Conservation (phyloP, 73 alveolate species). For the Paramecium sonneborni region DNA sequence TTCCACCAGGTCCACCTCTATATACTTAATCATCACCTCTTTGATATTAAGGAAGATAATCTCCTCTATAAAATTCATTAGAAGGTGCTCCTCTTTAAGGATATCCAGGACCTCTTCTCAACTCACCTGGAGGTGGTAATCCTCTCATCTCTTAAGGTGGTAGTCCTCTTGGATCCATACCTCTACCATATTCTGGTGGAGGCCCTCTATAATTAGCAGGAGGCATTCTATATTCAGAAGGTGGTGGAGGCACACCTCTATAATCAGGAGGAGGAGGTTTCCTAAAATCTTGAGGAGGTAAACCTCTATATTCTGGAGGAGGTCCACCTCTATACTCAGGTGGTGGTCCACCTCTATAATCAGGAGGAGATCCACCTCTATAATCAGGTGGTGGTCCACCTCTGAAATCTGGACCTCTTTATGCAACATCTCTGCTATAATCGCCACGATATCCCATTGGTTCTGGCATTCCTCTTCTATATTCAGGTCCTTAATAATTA, state of each 20-base stretch:
- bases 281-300: not conserved
- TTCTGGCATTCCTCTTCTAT: not conserved
- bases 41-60: not conserved
- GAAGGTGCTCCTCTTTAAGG: not conserved
- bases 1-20: slow-evolving; percentile 23
- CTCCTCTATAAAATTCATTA: not conserved
- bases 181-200: not conserved
- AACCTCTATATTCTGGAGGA: not conserved
- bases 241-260: not conserved
- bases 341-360: not conserved
- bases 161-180: slow-evolving; percentile 1
- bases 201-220: not conserved
- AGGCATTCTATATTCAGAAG: not conserved
- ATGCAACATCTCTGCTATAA: not conserved
- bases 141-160: not conserved
- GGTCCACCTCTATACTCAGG: not conserved
- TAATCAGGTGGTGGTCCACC: not conserved
- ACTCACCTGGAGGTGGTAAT: not conserved
- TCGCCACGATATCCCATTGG: not conserved
- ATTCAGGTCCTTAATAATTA: not conserved
- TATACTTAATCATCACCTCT: slow-evolving; percentile 1
- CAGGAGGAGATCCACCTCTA: not conserved
- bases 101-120: not conserved
- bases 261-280: not conserved
- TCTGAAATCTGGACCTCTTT: not conserved